Conservation (phyloP, 2,329 filamentous ascomycete species). For the Claviceps sp. region DNA sequence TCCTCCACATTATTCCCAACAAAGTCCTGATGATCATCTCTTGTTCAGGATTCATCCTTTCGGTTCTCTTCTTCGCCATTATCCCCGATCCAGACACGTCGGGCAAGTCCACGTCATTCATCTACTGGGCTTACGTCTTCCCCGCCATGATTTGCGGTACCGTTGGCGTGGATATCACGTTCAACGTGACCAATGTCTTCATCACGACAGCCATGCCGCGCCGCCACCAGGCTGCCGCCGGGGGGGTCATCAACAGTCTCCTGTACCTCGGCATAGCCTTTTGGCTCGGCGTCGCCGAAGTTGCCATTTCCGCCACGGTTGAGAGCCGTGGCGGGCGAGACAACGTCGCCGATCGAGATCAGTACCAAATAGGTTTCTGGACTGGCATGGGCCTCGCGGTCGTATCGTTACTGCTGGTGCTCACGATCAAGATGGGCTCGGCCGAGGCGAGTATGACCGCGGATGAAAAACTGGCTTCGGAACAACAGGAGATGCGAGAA, state of each 20-base stretch:
- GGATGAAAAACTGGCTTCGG: conserved; percentile 34
- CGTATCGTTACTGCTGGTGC: conserved; percentile 37
- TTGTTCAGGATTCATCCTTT: conserved; percentile 42
- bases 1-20: conserved; percentile 53
- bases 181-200: conserved; percentile 64
- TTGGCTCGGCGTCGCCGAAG: conserved; percentile 56
- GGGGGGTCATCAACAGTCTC: conserved; percentile 56
- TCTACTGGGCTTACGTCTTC: conserved; percentile 64
- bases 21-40: conserved; percentile 50
- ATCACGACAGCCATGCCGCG: conserved; percentile 59
- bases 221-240: conserved; percentile 56
- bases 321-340: conserved; percentile 9
- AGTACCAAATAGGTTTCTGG: conserved; percentile 56
- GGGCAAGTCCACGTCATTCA: conserved; percentile 13
- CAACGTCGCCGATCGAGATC: conserved; percentile 28
- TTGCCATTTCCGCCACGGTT: conserved; percentile 39
- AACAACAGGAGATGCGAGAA: conserved; percentile 3
- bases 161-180: conserved; percentile 61
- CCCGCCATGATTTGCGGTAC: conserved; percentile 56
- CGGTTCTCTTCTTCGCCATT: conserved; percentile 49
- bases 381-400: conserved; percentile 44
- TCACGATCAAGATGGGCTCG: conserved; percentile 41
- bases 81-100: conserved; percentile 35
- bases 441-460: conserved; percentile 43
- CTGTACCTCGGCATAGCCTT: conserved; percentile 61